Evolutionary conservation across 805 yeast species (phyloP).

Genomic region (Brettanomyces anomalus): DNA sequence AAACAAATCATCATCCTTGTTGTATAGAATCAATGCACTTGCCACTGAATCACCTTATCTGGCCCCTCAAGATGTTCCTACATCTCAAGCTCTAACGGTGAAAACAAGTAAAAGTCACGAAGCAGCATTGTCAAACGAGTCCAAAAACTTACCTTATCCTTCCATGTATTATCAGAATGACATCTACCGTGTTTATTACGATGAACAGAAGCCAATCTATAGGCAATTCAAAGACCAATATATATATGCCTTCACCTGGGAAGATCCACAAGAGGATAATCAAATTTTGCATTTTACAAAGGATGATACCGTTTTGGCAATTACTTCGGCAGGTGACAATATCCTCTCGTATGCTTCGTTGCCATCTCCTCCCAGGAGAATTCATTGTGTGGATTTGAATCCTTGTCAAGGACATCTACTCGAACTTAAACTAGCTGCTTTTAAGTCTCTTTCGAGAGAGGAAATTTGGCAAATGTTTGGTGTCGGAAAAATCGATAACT

Average conservation of each 20-base stretch:
- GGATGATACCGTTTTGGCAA: slow-evolving; percentile 69
- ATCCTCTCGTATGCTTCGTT: slow-evolving; percentile 64
- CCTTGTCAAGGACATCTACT: slow-evolving; percentile 76
- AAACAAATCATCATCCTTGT: slow-evolving; percentile 37
- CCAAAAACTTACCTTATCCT: slow-evolving; percentile 67
- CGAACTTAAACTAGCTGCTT: slow-evolving; percentile 69
- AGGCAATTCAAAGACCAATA: slow-evolving; percentile 70
- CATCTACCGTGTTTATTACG: slow-evolving; percentile 73
- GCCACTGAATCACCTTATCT: slow-evolving; percentile 80
- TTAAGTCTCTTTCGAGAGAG: slow-evolving; percentile 45
- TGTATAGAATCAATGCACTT: slow-evolving; percentile 51
- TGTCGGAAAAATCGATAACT: slow-evolving; percentile 52
- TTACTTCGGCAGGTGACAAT: slow-evolving; percentile 84
- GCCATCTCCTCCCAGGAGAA: slow-evolving; percentile 63
- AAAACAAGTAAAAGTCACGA: slow-evolving; percentile 64
- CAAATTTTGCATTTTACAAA: slow-evolving; percentile 50
- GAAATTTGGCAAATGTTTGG: slow-evolving; percentile 75
- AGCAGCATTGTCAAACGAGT: slow-evolving; percentile 56
- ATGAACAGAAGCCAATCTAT: slow-evolving; percentile 58
- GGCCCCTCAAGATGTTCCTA: slow-evolving; percentile 40
- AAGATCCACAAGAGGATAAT: slow-evolving; percentile 77
- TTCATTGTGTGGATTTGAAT: slow-evolving; percentile 79
- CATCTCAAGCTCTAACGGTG: slow-evolving; percentile 17
- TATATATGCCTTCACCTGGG: slow-evolving; percentile 87
- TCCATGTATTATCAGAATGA: slow-evolving; percentile 72